These are phyloP conservation scores for Tolypocladium sp. DNA, from an alignment of 2,329 filamentous ascomycete species.

Conservation along the genomic window DNA sequence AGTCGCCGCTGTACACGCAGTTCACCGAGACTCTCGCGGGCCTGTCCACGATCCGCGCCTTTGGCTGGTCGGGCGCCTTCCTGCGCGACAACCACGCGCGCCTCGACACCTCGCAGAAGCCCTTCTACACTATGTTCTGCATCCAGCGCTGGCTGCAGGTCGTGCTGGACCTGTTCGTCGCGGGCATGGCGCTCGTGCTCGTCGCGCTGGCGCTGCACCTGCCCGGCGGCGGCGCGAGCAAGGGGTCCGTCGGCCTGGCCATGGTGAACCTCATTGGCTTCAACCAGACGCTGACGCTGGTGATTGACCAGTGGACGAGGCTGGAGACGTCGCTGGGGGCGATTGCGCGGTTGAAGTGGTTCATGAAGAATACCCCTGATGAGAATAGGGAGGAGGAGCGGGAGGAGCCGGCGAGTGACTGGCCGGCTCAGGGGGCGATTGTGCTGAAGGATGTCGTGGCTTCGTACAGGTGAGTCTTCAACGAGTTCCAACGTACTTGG, in stretches of 20 bases:
- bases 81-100: slow-evolving; percentile 22
- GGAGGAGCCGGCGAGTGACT: slow-evolving; percentile 7
- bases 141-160: slow-evolving; percentile 41
- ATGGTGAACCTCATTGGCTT: slow-evolving; percentile 17
- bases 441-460: slow-evolving; percentile 16
- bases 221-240: slow-evolving; percentile 8
- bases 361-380: slow-evolving; percentile 13
- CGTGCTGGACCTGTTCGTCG: slow-evolving; percentile 37
- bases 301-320: slow-evolving; percentile 25
- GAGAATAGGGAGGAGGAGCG: slow-evolving; percentile 13
- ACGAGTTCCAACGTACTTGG: too few species aligned
- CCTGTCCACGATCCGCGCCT: slow-evolving; percentile 38
- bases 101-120: slow-evolving; percentile 34
- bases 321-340: slow-evolving; percentile 27
- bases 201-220: slow-evolving; percentile 31
- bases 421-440: slow-evolving; percentile 17
- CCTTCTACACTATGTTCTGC: slow-evolving; percentile 38
- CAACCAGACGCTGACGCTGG: slow-evolving; percentile 18
- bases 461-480: slow-evolving; percentile 12
- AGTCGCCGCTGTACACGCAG: slow-evolving; percentile 39
- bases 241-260: slow-evolving; percentile 20
- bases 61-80: slow-evolving; percentile 32
- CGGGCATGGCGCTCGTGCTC: slow-evolving; percentile 34
- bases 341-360: slow-evolving; percentile 22
- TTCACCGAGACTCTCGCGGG: slow-evolving; percentile 40